These are phyloP conservation scores for Lepidium aucheri DNA, from an alignment of 345 rosid genomes.

Conservation along the genomic window DNA sequence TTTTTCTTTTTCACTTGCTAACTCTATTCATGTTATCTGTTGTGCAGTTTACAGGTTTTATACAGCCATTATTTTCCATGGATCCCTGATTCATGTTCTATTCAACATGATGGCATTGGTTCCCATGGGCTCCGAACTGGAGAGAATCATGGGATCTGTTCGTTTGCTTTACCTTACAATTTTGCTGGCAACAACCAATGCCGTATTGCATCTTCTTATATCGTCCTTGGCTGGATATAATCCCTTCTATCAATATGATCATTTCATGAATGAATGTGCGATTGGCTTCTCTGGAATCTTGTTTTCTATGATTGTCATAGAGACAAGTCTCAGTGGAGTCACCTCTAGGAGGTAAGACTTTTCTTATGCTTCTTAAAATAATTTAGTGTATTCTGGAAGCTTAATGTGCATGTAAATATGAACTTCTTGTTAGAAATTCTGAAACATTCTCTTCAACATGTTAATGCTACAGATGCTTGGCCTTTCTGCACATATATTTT, in stretches of 20 bases:
- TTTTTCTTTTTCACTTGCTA: not conserved
- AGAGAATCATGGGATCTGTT: conserved; percentile 95
- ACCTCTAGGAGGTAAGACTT: conserved; percentile 70
- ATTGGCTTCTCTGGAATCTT: conserved; percentile 90
- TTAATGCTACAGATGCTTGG: not conserved
- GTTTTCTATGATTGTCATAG: conserved; percentile 90
- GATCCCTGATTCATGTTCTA: conserved; percentile 79
- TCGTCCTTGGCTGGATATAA: conserved; percentile 54
- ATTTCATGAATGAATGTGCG: conserved; percentile 72
- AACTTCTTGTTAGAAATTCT: not conserved
- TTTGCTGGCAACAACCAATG: conserved; percentile 82
- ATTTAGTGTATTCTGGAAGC: not conserved
- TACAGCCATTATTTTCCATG: conserved; percentile 75
- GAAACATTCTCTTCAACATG: not conserved
- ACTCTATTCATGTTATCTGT: not conserved
- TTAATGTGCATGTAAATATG: too few species aligned
- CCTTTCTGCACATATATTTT: not conserved
- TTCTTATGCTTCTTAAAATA: not conserved
- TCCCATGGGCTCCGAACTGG: conserved; percentile 92
- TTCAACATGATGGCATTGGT: conserved; percentile 98
- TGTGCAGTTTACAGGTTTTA: conserved; percentile 82
- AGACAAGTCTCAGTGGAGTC: conserved; percentile 90
- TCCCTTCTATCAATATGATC: conserved; percentile 39
- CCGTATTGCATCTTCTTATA: conserved; percentile 64
- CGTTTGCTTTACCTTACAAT: conserved; percentile 62